phyloP scores from a whole-genome alignment of 179 eudicot genomes.

The Silene noctiflora region DNA sequence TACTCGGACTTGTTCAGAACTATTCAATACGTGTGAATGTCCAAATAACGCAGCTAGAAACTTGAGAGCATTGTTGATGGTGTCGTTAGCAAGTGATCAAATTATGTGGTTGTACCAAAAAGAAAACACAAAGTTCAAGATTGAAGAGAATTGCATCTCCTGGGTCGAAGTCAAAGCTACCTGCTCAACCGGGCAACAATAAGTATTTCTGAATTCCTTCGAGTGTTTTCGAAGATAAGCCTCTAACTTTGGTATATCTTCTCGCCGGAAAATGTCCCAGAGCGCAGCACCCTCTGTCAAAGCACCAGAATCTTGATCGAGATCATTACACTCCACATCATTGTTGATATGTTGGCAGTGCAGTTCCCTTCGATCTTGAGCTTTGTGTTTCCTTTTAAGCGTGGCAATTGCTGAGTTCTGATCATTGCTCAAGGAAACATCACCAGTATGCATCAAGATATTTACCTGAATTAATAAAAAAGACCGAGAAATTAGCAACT shows the following conservation, averaged over 20 bases:
- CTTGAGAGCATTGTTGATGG: constrained; percentile 5
- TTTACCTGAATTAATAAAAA: constrained; percentile 32
- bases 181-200: constrained; percentile 66
- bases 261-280: constrained; percentile 88
- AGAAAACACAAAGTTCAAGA: constrained; percentile 23
- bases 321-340: constrained; percentile 3
- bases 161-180: constrained; percentile 12
- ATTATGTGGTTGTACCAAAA: neutral
- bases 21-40: too few species aligned
- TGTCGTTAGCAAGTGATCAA: neutral
- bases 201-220: constrained; percentile 66
- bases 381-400: constrained; percentile 37
- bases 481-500: neutral
- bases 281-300: constrained; percentile 57
- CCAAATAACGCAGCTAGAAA: too few species aligned
- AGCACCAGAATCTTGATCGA: constrained; percentile 13
- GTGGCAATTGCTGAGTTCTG: constrained; percentile 27
- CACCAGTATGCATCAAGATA: constrained; percentile 39
- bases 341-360: neutral
- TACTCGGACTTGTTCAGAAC: too few species aligned
- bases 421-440: constrained; percentile 32
- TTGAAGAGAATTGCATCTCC: constrained; percentile 14
- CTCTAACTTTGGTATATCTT: constrained; percentile 67
- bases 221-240: constrained; percentile 59
- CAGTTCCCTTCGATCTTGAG: constrained; percentile 32